phyloP scores from a whole-genome alignment of 2,329 filamentous ascomycete genomes.

The Nothomitra cinnamomea region DNA sequence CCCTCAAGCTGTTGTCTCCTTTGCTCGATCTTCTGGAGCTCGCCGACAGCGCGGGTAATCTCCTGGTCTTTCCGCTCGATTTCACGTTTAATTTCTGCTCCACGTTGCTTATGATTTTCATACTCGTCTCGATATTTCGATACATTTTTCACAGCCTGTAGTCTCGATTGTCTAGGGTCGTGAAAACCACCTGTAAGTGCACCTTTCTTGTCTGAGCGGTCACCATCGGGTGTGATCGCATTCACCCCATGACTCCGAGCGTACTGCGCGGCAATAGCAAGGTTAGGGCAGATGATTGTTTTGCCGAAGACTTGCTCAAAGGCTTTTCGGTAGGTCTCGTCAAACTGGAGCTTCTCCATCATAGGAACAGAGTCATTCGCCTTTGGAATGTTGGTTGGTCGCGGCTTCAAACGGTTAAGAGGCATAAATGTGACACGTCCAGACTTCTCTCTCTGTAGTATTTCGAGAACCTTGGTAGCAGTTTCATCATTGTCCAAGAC shows the following conservation, averaged over 20 bases:
- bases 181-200: conserved; percentile 91
- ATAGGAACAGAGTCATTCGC: conserved; percentile 78
- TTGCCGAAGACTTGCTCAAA: conserved; percentile 93
- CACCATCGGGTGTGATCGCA: conserved; percentile 86
- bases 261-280: conserved; percentile 78
- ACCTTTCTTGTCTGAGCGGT: conserved; percentile 87
- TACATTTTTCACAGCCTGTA: conserved; percentile 67
- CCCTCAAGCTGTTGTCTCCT: conserved; percentile 60
- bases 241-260: conserved; percentile 81
- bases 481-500: conserved; percentile 86
- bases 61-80: conserved; percentile 73
- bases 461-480: conserved; percentile 63
- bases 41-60: conserved; percentile 71
- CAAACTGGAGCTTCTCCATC: conserved; percentile 68
- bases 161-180: conserved; percentile 66
- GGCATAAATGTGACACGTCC: conserved; percentile 93
- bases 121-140: conserved; percentile 59
- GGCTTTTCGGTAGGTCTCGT: conserved; percentile 60
- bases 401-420: conserved; percentile 60
- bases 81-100: conserved; percentile 47
- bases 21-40: conserved; percentile 69
- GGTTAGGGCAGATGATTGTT: conserved; percentile 81
- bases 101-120: conserved; percentile 47
- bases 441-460: conserved; percentile 59
- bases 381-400: conserved; percentile 59